These are phyloP conservation scores for Ophiostoma ulmi DNA, from an alignment of 2,329 filamentous ascomycete species.

Conservation along the genomic window DNA sequence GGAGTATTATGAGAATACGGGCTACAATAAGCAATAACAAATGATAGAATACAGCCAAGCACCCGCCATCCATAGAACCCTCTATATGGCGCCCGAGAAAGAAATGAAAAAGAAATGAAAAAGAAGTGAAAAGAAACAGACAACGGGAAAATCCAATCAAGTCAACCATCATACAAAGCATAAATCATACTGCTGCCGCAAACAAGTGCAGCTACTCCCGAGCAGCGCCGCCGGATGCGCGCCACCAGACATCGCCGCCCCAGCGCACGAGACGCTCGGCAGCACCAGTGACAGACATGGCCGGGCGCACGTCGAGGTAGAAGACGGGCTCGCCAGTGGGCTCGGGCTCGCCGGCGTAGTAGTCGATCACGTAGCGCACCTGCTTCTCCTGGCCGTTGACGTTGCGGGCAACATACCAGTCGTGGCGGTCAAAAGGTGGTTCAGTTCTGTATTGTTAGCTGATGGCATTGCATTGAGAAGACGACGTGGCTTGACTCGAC, in stretches of 20 bases:
- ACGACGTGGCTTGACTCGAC: not conserved
- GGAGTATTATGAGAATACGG: slow-evolving; percentile 11
- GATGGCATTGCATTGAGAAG: not conserved
- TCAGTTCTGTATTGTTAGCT: slow-evolving; percentile 52
- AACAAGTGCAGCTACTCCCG: slow-evolving; percentile 37
- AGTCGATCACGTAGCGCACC: slow-evolving; percentile 93
- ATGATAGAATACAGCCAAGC: not conserved
- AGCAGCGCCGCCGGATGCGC: slow-evolving; percentile 67
- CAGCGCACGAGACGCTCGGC: slow-evolving; percentile 80
- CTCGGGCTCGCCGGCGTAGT: slow-evolving; percentile 80
- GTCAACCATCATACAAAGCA: not conserved
- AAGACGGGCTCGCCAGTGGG: slow-evolving; percentile 88
- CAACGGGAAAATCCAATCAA: not conserved
- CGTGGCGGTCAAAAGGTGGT: slow-evolving; percentile 91
- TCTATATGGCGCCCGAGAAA: slow-evolving; percentile 10
- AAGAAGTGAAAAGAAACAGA: not conserved
- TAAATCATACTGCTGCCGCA: not conserved
- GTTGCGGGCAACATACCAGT: slow-evolving; percentile 85
- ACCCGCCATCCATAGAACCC: slow-evolving; percentile 9
- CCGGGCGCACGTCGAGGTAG: slow-evolving; percentile 88
- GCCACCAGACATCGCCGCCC: slow-evolving; percentile 93
- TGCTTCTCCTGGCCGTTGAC: slow-evolving; percentile 64
- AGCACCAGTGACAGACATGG: slow-evolving; percentile 72
- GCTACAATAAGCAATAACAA: not conserved
- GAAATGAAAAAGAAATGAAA: not conserved